Evolutionary conservation across 306 rosid genomes (phyloP).

Genomic region (Neltuma alba): DNA sequence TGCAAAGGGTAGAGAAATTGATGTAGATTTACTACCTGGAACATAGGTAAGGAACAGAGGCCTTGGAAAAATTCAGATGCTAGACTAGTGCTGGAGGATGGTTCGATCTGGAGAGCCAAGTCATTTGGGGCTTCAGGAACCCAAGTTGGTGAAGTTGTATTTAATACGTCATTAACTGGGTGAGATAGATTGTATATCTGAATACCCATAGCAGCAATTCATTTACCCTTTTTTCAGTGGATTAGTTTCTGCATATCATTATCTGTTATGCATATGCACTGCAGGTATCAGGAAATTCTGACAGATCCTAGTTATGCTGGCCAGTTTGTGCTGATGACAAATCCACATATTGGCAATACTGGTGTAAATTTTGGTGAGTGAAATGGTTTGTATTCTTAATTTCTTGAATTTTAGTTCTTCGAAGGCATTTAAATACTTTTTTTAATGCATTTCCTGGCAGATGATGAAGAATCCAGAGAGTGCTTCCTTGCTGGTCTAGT

Average conservation of each 20-base stretch:
- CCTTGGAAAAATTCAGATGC: conserved; percentile 96
- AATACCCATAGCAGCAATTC: neutral
- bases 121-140: conserved; percentile 95
- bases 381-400: conserved; percentile 4
- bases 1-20: neutral
- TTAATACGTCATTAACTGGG: conserved; percentile 94
- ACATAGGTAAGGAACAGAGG: conserved; percentile 62
- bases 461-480: conserved; percentile 80
- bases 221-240: neutral
- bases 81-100: conserved; percentile 89
- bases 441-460: conserved; percentile 44
- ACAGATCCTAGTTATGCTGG: conserved; percentile 99
- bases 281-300: conserved; percentile 94
- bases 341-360: conserved; percentile 82
- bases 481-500: conserved; percentile 92
- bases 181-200: conserved; percentile 35
- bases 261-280: conserved; percentile 20
- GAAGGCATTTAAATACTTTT: neutral
- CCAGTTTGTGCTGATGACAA: conserved; percentile 93
- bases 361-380: neutral
- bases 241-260: neutral
- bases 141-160: conserved; percentile 98
- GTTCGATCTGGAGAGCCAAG: conserved; percentile 96
- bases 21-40: conserved; percentile 20
- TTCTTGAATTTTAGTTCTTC: conserved; percentile 11